phyloP scores from a whole-genome alignment of 2,329 filamentous ascomycete species.

The Fusarium redolens region DNA sequence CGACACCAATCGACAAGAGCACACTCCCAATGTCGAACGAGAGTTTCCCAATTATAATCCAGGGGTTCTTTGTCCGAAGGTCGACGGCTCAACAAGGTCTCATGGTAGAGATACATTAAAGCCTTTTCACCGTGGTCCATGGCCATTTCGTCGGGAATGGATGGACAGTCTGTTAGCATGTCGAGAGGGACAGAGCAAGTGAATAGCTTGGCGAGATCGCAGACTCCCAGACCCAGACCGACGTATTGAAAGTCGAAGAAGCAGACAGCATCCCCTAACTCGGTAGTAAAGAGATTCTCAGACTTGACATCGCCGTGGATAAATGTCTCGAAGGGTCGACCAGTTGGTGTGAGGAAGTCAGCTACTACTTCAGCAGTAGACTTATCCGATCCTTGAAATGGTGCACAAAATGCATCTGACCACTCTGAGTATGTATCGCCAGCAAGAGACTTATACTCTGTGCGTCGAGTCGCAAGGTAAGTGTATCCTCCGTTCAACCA shows the following conservation, averaged over 20 bases:
- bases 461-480: conserved; percentile 71
- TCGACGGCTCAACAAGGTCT: conserved; percentile 45
- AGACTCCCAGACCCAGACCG: conserved; percentile 71
- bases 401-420: conserved; percentile 60
- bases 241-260: conserved; percentile 79
- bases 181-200: conserved; percentile 71
- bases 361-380: conserved; percentile 66
- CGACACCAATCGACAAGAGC: conserved; percentile 75
- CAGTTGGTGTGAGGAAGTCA: conserved; percentile 59
- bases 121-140: conserved; percentile 63
- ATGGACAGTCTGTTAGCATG: conserved; percentile 56
- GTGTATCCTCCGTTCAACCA: conserved; percentile 78
- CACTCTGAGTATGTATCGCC: conserved; percentile 65
- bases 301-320: conserved; percentile 78
- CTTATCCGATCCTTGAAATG: conserved; percentile 29
- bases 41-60: conserved; percentile 64
- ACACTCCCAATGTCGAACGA: conserved; percentile 72
- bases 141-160: conserved; percentile 52
- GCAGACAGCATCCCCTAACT: conserved; percentile 61
- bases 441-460: conserved; percentile 64
- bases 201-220: conserved; percentile 74
- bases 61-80: neutral
- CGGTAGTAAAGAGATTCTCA: conserved; percentile 72
- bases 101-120: conserved; percentile 64
- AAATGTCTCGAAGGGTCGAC: conserved; percentile 62